Evolutionary conservation across 2,329 filamentous ascomycete genomes (phyloP).

Genomic region (Fusarium subtropicale): DNA sequence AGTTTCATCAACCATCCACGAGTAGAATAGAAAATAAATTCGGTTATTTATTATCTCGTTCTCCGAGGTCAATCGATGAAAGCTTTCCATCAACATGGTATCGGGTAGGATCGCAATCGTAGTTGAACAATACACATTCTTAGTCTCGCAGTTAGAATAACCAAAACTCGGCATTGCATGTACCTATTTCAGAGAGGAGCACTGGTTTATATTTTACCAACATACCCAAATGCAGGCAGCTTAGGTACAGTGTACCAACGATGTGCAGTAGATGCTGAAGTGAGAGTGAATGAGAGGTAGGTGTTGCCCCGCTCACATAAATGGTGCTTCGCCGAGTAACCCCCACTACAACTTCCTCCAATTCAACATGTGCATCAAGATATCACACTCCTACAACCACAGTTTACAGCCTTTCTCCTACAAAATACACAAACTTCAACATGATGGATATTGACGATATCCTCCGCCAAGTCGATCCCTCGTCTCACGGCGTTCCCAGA

Average conservation of each 20-base stretch:
- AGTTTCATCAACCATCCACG: not conserved
- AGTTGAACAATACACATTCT: no score
- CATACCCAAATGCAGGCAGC: not conserved
- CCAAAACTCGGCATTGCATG: not conserved
- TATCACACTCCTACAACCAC: not conserved
- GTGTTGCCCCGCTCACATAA: constrained; percentile 29
- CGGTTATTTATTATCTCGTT: not conserved
- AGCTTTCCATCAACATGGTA: not conserved
- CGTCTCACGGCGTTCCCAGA: constrained; percentile 63
- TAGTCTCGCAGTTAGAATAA: not conserved
- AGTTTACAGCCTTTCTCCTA: not conserved
- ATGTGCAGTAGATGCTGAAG: not conserved
- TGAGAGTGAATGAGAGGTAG: not conserved
- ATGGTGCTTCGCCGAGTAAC: constrained; percentile 10
- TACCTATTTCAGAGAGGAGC: not conserved
- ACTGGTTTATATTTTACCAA: not conserved
- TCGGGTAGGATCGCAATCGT: not conserved
- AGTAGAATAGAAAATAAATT: not conserved
- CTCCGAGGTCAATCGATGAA: not conserved
- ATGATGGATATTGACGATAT: constrained; percentile 85
- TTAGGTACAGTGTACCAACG: not conserved
- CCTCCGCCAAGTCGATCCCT: constrained; percentile 76
- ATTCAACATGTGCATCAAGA: constrained; percentile 6
- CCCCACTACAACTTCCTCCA: constrained; percentile 30
- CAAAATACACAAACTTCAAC: no score